phyloP scores from a whole-genome alignment of 805 yeast genomes.

The Pichia exigua region DNA sequence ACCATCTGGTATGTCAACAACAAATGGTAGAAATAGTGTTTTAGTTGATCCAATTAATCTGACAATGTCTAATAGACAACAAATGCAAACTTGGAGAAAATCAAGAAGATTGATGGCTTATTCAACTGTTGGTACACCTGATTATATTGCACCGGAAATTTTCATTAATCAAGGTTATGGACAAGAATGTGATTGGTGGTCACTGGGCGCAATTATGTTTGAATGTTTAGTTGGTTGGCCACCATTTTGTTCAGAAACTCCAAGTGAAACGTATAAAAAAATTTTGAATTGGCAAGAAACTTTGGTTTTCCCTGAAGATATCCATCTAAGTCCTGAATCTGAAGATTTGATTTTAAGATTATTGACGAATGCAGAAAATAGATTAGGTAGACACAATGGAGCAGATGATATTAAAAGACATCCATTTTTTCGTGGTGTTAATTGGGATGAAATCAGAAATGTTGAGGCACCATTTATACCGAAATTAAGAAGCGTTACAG shows the following conservation, averaged over 20 bases:
- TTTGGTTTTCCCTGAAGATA: constrained; percentile 81
- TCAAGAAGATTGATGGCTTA: constrained; percentile 89
- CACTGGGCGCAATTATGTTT: constrained; percentile 91
- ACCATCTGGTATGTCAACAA: constrained; percentile 1
- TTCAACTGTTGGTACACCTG: constrained; percentile 95
- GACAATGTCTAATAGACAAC: constrained; percentile 91
- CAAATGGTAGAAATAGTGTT: constrained; percentile 62
- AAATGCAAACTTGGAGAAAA: constrained; percentile 94
- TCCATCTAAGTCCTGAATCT: constrained; percentile 80
- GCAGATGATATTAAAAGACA: constrained; percentile 86
- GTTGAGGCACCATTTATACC: constrained; percentile 95
- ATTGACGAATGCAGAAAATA: constrained; percentile 67
- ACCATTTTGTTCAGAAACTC: constrained; percentile 91
- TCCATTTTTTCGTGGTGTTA: constrained; percentile 93
- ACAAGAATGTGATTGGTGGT: constrained; percentile 98
- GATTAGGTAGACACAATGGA: constrained; percentile 85
- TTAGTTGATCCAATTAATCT: constrained; percentile 91
- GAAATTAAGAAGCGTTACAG: constrained; percentile 83
- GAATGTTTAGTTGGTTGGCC: constrained; percentile 97
- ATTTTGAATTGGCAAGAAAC: constrained; percentile 89
- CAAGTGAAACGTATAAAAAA: constrained; percentile 88
- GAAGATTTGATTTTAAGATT: constrained; percentile 78
- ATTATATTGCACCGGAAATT: constrained; percentile 92
- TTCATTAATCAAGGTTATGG: constrained; percentile 91
- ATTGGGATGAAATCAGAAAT: constrained; percentile 81